Evolutionary conservation across 108 stramenopile species (phyloP), one percentile per base, ranked within the genome.

Genomic region (Bacterosira constricta): DNA sequence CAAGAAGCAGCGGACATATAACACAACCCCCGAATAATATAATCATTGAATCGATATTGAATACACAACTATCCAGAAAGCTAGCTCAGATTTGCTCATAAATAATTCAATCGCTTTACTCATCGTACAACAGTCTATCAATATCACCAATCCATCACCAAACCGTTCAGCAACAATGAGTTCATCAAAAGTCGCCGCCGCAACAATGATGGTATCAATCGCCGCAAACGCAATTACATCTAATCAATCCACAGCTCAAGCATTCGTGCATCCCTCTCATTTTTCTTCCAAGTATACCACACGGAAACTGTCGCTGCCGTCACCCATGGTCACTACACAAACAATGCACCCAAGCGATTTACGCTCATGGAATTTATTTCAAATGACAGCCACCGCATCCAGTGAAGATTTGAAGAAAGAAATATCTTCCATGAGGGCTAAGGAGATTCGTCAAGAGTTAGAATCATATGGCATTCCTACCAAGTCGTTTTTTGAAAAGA

Each of bases 401-500:
- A 53, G 75, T 42, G 55, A 77, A 31, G 84, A 87, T 46, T 69
- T 85, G 56, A 69, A 85, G 27, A 81, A 76, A 35, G 84, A 83
- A 54, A 85, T 83, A 62, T 36, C 39, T 10, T 58, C 34, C 1
- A 87, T 91, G 87, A 83, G 80, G 71, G 85, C 69, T 1, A 75
- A 70, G 17, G 86, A 88, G 12, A 76, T 91, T 26, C 83, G 76
- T 39, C 84, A 91, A 55, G 90, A 91, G 73, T 63, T 91, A 52
- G 53, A 87, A 66, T 75, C 78, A 1, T 82, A 83, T n/a, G 91
- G 91, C 6, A 83, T 92, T 38, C 57, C 78, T 4, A 92, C 91
- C 2, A 78, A 71, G 45, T 66, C 82, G 17, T 92, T 92, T 63
- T 81, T 92, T 47, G 91, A 92, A 65, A 94, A 91, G 67, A 85